Evolutionary conservation across 306 rosid genomes (phyloP).

Genomic region (Medicago lupulina): DNA sequence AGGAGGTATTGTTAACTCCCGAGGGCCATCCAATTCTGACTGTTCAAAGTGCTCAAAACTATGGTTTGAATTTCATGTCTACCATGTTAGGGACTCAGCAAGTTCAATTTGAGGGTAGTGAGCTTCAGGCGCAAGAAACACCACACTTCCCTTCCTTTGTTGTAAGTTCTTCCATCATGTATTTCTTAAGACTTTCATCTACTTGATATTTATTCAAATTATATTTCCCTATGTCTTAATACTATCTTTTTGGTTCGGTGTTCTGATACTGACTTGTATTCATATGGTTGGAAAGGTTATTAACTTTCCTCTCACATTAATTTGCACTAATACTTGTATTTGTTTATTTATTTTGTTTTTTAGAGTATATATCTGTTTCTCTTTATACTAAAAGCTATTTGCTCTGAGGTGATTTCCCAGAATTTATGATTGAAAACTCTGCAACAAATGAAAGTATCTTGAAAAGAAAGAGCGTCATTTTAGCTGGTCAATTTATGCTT

Average conservation of each 20-base stretch:
- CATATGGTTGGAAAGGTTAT: constrained; percentile 13
- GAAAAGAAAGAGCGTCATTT: constrained; percentile 10
- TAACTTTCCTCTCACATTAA: constrained; percentile 5
- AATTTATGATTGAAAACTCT: constrained; percentile 11
- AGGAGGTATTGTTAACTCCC: constrained; percentile 50
- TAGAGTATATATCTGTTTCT: not conserved
- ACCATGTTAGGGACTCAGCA: constrained; percentile 54
- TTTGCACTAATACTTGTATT: not conserved
- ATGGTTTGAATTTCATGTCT: constrained; percentile 52
- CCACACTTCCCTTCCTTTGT: constrained; percentile 44
- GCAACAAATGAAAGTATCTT: constrained; percentile 2
- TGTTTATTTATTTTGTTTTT: not conserved
- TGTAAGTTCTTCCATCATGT: constrained; percentile 42
- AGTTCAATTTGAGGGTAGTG: constrained; percentile 51
- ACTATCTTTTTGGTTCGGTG: constrained; percentile 18
- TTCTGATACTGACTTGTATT: not conserved
- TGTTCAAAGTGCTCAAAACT: constrained; percentile 51
- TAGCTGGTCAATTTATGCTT: not conserved
- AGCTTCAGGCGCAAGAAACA: constrained; percentile 50
- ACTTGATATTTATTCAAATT: constrained; percentile 19
- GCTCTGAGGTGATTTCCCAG: constrained; percentile 22
- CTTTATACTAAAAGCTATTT: not conserved
- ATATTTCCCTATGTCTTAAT: constrained; percentile 5
- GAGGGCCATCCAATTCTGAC: constrained; percentile 52
- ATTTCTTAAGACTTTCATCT: constrained; percentile 21